A percentile compares a stretch with the other conserved stretches of the same genome.
These are phyloP conservation scores for Blastobotrys chiropterorum DNA, from an alignment of 805 yeast genomes.

Conservation along the genomic window DNA sequence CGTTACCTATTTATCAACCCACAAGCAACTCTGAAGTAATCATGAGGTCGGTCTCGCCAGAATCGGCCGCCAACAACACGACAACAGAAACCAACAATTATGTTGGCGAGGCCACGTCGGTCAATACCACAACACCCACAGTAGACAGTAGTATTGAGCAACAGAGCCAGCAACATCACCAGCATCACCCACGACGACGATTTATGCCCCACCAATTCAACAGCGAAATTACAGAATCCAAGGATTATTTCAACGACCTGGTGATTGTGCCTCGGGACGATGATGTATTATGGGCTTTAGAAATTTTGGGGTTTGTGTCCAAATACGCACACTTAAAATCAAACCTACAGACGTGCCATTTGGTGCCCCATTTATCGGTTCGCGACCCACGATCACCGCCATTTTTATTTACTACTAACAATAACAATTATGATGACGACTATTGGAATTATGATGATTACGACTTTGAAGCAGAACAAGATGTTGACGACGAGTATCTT, in stretches of 20 bases:
- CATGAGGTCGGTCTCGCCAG: not conserved
- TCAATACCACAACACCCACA: not conserved
- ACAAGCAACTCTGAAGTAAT: not conserved
- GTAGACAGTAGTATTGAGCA: not conserved
- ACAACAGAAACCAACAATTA: not conserved
- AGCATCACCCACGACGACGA: not conserved
- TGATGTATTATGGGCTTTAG: slow-evolving; percentile 90
- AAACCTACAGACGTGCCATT: slow-evolving; percentile 64
- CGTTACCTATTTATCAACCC: not conserved
- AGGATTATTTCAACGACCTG: slow-evolving; percentile 52
- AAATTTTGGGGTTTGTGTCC: slow-evolving; percentile 85
- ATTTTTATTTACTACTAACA: slow-evolving; percentile 8
- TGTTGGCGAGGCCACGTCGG: not conserved
- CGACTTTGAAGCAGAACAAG: slow-evolving; percentile 29
- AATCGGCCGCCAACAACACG: not conserved
- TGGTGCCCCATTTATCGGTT: slow-evolving; percentile 62
- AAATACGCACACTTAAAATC: slow-evolving; percentile 79
- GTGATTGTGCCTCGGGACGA: slow-evolving; percentile 85
- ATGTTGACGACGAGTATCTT: slow-evolving; percentile 41
- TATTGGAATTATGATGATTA: slow-evolving; percentile 25
- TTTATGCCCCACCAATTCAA: not conserved
- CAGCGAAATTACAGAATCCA: slow-evolving; percentile 26
- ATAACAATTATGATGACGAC: slow-evolving; percentile 15
- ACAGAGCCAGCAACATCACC: slow-evolving; percentile 1
- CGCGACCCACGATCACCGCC: slow-evolving; percentile 19